Conservation (phyloP, 73 alveolate species). For the Uronychia setigera region DNA sequence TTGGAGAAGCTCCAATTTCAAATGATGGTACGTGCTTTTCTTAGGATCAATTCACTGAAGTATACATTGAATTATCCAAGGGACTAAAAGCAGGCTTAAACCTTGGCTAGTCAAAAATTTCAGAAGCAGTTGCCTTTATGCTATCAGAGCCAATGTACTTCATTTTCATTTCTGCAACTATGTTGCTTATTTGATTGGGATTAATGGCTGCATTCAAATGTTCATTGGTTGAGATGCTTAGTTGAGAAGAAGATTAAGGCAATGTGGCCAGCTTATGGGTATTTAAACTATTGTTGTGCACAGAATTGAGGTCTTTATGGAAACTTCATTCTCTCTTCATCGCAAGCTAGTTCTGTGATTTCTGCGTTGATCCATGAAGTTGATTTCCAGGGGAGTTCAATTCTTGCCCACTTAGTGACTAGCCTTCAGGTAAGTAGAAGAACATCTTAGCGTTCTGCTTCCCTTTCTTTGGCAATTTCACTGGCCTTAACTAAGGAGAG, state of each 20-base stretch:
- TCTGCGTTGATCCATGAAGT: background rate
- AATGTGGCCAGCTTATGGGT: background rate
- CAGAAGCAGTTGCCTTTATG: background rate
- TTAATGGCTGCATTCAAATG: background rate
- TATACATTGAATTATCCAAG: background rate
- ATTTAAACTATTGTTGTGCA: too few relatives aligned
- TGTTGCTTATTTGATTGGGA: background rate
- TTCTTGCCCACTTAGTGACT: background rate
- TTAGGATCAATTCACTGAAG: background rate
- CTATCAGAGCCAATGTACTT: background rate
- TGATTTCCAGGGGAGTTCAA: background rate
- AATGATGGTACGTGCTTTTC: background rate
- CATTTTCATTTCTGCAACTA: background rate
- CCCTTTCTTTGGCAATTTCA: background rate
- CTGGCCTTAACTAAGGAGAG: background rate
- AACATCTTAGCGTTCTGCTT: background rate
- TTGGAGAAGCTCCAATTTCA: background rate
- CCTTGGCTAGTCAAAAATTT: background rate
- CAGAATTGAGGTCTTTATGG: too few relatives aligned
- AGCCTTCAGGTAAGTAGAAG: background rate
- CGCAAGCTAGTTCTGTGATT: too few relatives aligned
- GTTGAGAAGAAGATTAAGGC: background rate
- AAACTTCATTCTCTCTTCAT: too few relatives aligned
- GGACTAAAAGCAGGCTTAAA: background rate
- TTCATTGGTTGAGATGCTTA: background rate